Evolutionary conservation across 352 stramenopile species (phyloP).

Genomic region (Ophiocytium majus): DNA sequence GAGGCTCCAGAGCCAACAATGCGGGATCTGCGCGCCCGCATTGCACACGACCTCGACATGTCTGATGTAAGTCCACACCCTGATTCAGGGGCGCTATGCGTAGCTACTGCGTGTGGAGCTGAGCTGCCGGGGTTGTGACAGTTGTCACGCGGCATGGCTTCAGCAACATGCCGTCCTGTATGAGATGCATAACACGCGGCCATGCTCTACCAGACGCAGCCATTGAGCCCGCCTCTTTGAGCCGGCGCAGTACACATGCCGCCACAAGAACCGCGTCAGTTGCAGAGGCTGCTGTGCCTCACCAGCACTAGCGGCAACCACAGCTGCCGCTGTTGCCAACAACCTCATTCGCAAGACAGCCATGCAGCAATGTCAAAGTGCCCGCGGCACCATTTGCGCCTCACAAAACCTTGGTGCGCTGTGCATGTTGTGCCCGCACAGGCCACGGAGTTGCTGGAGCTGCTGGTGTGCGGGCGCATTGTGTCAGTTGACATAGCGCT

Average conservation of each 20-base stretch:
- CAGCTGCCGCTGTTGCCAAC: too few species aligned
- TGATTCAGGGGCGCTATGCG: background rate
- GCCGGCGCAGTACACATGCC: too few species aligned
- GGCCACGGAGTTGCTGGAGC: conserved; percentile 67
- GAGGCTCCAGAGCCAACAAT: conserved; percentile 54
- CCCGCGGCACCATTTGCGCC: too few species aligned
- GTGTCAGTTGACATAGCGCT: conserved; percentile 65
- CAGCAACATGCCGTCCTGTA: conserved; percentile 20
- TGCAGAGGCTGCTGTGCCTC: too few species aligned
- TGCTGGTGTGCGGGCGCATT: conserved; percentile 71
- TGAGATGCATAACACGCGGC: background rate
- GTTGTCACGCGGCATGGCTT: background rate
- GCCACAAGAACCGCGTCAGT: too few species aligned
- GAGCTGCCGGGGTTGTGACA: background rate
- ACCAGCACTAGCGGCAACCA: too few species aligned
- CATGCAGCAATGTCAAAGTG: too few species aligned
- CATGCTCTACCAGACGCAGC: too few species aligned
- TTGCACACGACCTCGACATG: conserved; percentile 77
- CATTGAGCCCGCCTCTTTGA: too few species aligned
- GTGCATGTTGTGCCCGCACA: too few species aligned
- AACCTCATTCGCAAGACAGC: too few species aligned
- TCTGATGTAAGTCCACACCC: conserved; percentile 52
- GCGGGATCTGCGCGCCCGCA: conserved; percentile 67
- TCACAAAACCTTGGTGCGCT: too few species aligned
- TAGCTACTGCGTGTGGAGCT: background rate